phyloP scores from a whole-genome alignment of 2,329 filamentous ascomycete species.

The Trematosphaeria pertusa region DNA sequence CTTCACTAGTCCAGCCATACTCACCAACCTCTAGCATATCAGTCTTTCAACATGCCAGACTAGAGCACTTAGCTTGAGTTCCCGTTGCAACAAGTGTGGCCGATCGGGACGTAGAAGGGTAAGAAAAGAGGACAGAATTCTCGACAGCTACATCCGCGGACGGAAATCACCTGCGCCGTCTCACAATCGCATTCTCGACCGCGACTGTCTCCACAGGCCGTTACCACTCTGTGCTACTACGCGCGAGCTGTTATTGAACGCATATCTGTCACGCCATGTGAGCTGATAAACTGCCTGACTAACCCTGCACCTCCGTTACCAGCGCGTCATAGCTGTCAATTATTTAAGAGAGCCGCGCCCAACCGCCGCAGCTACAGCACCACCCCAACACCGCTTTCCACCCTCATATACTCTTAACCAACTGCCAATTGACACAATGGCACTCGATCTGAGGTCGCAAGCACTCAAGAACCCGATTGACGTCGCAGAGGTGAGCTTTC shows the following conservation, averaged over 20 bases:
- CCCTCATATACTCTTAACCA: conserved; percentile 4
- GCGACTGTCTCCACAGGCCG: conserved; percentile 2
- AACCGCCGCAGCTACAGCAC: conserved; percentile 15
- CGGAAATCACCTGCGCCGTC: not conserved
- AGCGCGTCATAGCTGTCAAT: conserved; percentile 9
- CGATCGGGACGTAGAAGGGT: too few species aligned
- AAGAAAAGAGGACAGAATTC: not conserved
- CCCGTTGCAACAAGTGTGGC: too few species aligned
- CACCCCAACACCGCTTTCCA: conserved; percentile 9
- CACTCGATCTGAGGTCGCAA: conserved; percentile 50
- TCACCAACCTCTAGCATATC: not conserved
- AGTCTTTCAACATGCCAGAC: too few species aligned
- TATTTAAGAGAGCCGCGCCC: conserved; percentile 20
- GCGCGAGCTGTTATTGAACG: not conserved
- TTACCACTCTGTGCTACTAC: too few species aligned
- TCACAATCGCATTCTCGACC: not conserved
- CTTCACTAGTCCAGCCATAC: not conserved
- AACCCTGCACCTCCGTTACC: not conserved
- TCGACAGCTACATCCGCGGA: not conserved
- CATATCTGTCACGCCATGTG: conserved; percentile 17
- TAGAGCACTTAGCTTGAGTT: too few species aligned
- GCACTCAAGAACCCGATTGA: conserved; percentile 57
- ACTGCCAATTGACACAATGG: conserved; percentile 31
- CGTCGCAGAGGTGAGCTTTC: conserved; percentile 60
- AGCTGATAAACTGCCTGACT: conserved; percentile 9